These are phyloP conservation scores for Xylaria longipes DNA, from an alignment of 495 filamentous ascomycete species.

Conservation along the genomic window DNA sequence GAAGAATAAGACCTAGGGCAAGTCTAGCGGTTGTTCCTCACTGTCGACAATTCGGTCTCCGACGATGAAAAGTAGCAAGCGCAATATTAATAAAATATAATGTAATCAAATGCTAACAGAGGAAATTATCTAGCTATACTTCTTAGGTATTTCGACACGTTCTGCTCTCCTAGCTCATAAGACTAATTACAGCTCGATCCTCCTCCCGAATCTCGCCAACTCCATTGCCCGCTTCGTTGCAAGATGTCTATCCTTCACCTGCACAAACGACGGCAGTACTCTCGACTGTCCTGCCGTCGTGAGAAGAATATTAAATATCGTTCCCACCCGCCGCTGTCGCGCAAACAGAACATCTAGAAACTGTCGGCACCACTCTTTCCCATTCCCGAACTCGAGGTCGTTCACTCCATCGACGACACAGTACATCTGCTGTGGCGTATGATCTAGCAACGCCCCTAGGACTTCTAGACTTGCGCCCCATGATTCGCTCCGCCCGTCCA, in stretches of 20 bases:
- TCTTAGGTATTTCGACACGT: no score
- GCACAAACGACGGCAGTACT: background rate
- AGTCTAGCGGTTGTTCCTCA: no score
- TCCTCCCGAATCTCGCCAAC: background rate
- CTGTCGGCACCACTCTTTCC: background rate
- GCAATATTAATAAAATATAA: no score
- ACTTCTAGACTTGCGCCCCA: constrained; percentile 1
- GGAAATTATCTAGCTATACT: no score
- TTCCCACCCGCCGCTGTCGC: background rate
- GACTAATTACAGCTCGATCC: background rate
- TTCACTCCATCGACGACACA: background rate
- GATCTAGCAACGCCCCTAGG: background rate
- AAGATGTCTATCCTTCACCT: background rate
- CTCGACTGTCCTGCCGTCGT: background rate
- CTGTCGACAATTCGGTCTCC: no score
- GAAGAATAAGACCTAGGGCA: no score
- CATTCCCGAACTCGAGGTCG: background rate
- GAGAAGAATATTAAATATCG: background rate
- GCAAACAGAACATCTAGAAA: background rate
- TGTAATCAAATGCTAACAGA: no score
- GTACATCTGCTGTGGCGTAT: background rate
- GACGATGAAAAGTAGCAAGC: no score
- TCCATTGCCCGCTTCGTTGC: background rate
- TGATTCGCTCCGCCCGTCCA: background rate
- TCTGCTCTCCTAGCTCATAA: background rate